Percentiles rank a stretch among this genome's conserved stretches.
These are phyloP conservation scores for Begonia peltatifolia DNA, from an alignment of 306 rosid genomes.

Conservation along the genomic window DNA sequence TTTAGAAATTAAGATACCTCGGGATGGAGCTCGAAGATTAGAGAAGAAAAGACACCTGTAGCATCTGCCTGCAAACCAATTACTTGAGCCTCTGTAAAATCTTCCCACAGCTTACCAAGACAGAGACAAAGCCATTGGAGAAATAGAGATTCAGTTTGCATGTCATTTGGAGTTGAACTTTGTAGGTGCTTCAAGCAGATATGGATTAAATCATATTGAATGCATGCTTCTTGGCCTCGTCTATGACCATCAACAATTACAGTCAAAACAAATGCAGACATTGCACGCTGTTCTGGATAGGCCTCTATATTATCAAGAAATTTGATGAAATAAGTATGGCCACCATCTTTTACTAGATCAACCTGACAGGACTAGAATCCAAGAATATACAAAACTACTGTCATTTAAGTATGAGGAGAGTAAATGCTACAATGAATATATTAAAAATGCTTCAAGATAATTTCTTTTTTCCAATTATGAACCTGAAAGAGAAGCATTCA, in stretches of 20 bases:
- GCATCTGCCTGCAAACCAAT: slow-evolving; percentile 79
- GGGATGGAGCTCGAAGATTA: slow-evolving; percentile 75
- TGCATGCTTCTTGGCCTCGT: slow-evolving; percentile 95
- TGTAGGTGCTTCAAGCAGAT: slow-evolving; percentile 91
- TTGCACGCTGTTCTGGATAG: slow-evolving; percentile 87
- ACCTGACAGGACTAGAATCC: slow-evolving; percentile 87
- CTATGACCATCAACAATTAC: slow-evolving; percentile 93
- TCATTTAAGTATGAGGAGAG: neutral
- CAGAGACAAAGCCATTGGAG: slow-evolving; percentile 99
- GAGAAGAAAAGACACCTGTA: slow-evolving; percentile 48
- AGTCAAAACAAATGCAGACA: slow-evolving; percentile 98
- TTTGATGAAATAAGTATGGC: slow-evolving; percentile 84
- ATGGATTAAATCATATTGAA: slow-evolving; percentile 59
- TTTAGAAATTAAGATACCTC: slow-evolving; percentile 39
- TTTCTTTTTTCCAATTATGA: no score
- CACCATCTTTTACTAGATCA: slow-evolving; percentile 94
- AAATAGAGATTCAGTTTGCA: slow-evolving; percentile 79
- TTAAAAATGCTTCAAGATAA: no score
- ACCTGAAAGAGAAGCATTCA: no score
- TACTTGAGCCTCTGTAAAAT: slow-evolving; percentile 66
- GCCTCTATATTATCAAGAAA: slow-evolving; percentile 95
- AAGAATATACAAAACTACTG: slow-evolving; percentile 8
- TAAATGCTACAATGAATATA: no score
- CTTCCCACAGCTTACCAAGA: slow-evolving; percentile 96
- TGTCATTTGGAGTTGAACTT: slow-evolving; percentile 67